A percentile compares a stretch with the other conserved stretches of the same genome.
Conservation (phyloP, 768 basidiomycete genomes). For the Exsudoporus frostii region DNA sequence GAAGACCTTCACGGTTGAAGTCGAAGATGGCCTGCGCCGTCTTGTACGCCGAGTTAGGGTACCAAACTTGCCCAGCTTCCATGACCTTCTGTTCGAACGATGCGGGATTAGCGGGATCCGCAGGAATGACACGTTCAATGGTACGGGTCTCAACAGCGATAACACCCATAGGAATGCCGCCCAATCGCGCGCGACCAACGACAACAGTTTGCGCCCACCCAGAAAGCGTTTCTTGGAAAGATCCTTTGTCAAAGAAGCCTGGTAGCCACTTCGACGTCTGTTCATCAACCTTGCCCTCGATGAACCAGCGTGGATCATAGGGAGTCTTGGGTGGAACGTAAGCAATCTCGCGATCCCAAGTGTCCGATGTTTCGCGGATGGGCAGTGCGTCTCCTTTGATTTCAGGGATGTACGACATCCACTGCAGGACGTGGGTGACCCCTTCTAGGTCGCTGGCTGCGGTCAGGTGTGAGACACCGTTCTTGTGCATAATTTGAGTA, state of each 20-base stretch:
- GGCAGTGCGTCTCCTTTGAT: constrained; percentile 78
- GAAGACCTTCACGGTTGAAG: constrained; percentile 94
- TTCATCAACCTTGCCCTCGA: constrained; percentile 92
- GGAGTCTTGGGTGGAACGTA: constrained; percentile 91
- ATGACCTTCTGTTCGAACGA: constrained; percentile 98
- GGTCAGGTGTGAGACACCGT: constrained; percentile 95
- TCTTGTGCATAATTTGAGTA: constrained; percentile 99
- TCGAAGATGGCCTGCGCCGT: constrained; percentile 99
- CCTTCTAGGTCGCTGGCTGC: constrained; percentile 95
- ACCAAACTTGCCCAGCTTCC: constrained; percentile 99
- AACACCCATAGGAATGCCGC: constrained; percentile 96
- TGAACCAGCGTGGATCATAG: constrained; percentile 98
- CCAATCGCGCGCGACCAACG: constrained; percentile 91
- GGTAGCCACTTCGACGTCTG: constrained; percentile 67
- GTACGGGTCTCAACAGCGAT: constrained; percentile 98
- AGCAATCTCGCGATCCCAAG: constrained; percentile 90
- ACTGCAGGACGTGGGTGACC: constrained; percentile 88
- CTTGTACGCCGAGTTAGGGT: constrained; percentile 99
- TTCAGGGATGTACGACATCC: constrained; percentile 93
- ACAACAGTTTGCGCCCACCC: constrained; percentile 99
- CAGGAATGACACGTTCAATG: constrained; percentile 93
- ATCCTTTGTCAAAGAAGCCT: constrained; percentile 96
- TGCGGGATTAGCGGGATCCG: constrained; percentile 94
- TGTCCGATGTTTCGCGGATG: constrained; percentile 65
- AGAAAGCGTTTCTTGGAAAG: constrained; percentile 97